Base-by-base conservation (phyloP, 2,329 filamentous ascomycete genomes). In the Helotiales sp. region DNA sequence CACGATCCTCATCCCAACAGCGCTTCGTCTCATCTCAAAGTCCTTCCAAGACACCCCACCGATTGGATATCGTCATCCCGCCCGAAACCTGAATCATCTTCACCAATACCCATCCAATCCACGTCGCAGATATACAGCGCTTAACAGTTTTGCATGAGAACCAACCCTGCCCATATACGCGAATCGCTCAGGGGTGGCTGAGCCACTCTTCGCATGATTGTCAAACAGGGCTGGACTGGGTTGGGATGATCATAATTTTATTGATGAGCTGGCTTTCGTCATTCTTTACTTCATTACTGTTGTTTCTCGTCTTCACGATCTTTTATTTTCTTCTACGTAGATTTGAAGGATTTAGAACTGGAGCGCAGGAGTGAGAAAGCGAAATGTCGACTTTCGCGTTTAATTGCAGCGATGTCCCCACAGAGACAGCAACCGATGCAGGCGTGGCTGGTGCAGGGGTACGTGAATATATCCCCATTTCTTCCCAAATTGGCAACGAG, bases 381-480 rank as follows among this genome's bases (percentile, higher is more conserved):
- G 53, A 48, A 24, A 59, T 59, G 57, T 49, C 57, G 6, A 34
- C 30, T 12, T 34, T 34, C 29, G 40, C 52, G 15, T 54, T 59
- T 53, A 59, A 59, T 47, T 64, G 60, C 27, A 49, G 57, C 2
- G 42, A 57, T 19, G 49, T 52, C 29, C 60, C 62, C 15, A 31
- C 25, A 6, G 54, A 56, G 15, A 56, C 60, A 10, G 54, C 53
- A 1, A 62, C 81, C 61, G 80, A 86, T 71, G 78, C 82, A 12
- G 78, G 83, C 66, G 79, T 87, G 54, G 82, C 83, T 53, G 81
- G 82, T 49, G 74, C 79, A 34, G 82, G 82, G 59, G 81, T 83
- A 77, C 63, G 79, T 72, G 3, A 6, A 50, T 33, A 19, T 29
- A 42, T 31, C 36, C 6, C 27, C 40, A 44, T 3, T 24, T 24